phyloP scores from a whole-genome alignment of 139 green algal species.

The Zygnema circumcarinatum region DNA sequence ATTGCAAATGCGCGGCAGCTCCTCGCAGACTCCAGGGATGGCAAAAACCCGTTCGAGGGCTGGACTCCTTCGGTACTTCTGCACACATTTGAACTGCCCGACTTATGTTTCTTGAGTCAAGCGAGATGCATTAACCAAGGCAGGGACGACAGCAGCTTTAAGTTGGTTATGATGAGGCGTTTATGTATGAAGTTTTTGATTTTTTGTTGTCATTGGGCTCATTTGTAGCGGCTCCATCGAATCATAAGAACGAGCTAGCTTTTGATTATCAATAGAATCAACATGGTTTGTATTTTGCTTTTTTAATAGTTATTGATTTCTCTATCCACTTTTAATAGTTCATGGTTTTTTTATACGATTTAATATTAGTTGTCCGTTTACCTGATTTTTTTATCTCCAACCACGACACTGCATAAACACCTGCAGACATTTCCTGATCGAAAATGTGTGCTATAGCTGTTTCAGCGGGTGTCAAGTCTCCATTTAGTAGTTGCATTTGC shows the following conservation, averaged over 20 bases:
- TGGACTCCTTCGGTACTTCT: slow-evolving; percentile 76
- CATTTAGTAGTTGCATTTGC: no score
- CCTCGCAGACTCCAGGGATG: slow-evolving; percentile 81
- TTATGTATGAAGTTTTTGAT: background rate
- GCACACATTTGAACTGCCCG: background rate
- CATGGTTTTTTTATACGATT: background rate
- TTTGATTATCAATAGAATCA: no score
- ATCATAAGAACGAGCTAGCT: no score
- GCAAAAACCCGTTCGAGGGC: slow-evolving; percentile 92
- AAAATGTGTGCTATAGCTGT: no score
- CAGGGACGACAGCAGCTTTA: background rate
- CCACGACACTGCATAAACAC: no score
- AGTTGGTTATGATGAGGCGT: background rate
- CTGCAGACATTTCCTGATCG: no score
- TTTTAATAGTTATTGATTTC: slow-evolving; percentile 9
- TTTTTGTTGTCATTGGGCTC: no score
- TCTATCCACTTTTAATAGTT: background rate
- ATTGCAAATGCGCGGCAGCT: slow-evolving; percentile 86
- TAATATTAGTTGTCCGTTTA: background rate
- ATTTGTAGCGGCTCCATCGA: no score
- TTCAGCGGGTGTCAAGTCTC: no score
- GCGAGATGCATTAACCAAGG: slow-evolving; percentile 7
- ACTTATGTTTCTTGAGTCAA: background rate
- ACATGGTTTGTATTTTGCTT: slow-evolving; percentile 14
- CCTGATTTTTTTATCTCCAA: slow-evolving; percentile 1